Percentiles rank a stretch among this genome's conserved stretches.
Evolutionary conservation across 2,329 filamentous ascomycete genomes (phyloP).

Genomic region (Plenodomus biglobosus): DNA sequence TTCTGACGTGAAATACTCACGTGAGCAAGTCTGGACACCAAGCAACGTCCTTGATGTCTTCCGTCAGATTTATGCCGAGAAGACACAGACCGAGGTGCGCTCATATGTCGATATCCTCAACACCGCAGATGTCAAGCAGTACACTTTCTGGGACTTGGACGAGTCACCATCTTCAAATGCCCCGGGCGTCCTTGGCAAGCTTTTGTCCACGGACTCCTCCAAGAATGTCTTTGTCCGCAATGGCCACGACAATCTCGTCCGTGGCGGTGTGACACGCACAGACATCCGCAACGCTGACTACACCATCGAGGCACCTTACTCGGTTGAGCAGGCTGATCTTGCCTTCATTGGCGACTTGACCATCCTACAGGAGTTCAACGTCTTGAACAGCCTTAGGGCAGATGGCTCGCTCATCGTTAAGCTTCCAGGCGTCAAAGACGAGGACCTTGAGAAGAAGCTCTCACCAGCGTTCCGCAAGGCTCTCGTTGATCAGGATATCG

Average conservation of each 20-base stretch:
- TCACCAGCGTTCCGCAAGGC: slow-evolving; percentile 69
- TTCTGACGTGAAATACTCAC: slow-evolving; percentile 86
- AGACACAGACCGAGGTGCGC: slow-evolving; percentile 43
- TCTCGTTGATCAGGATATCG: slow-evolving; percentile 68
- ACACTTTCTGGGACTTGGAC: slow-evolving; percentile 91
- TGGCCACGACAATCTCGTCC: slow-evolving; percentile 63
- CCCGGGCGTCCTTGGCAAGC: slow-evolving; percentile 62
- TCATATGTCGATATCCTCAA: slow-evolving; percentile 59
- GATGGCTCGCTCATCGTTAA: slow-evolving; percentile 74
- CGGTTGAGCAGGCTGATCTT: slow-evolving; percentile 76
- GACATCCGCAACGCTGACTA: slow-evolving; percentile 84
- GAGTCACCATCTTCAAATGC: slow-evolving; percentile 67
- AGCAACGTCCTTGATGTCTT: slow-evolving; percentile 53
- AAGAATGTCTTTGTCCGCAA: slow-evolving; percentile 63
- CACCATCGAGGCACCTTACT: slow-evolving; percentile 81
- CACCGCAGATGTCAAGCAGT: slow-evolving; percentile 67
- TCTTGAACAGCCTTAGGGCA: slow-evolving; percentile 69
- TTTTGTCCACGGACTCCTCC: slow-evolving; percentile 61
- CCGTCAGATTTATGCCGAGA: slow-evolving; percentile 48
- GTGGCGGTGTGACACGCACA: slow-evolving; percentile 77
- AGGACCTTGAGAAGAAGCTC: slow-evolving; percentile 86
- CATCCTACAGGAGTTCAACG: slow-evolving; percentile 75
- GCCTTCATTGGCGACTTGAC: slow-evolving; percentile 77
- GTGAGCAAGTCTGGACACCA: slow-evolving; percentile 67
- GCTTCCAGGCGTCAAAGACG: slow-evolving; percentile 77